Evolutionary conservation across 2,329 filamentous ascomycete species (phyloP).

Genomic region (Pestalotiopsis fici): DNA sequence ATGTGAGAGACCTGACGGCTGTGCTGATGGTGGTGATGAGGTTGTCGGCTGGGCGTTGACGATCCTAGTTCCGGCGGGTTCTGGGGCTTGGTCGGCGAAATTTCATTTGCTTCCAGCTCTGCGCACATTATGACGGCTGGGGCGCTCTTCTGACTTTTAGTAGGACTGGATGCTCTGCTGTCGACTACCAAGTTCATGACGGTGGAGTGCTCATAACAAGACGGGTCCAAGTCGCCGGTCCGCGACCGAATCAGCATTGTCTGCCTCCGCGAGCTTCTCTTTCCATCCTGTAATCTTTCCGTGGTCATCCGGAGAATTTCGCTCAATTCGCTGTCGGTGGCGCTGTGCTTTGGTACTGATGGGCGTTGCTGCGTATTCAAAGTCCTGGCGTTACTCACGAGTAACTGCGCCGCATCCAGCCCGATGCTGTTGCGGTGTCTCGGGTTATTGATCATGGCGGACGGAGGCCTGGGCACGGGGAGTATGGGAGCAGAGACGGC

Average conservation of each 20-base stretch:
- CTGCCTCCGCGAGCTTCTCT: constrained; percentile 27
- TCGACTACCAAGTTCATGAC: neutral
- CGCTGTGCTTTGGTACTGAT: constrained; percentile 23
- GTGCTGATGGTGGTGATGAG: constrained; percentile 10
- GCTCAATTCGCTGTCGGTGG: constrained; percentile 49
- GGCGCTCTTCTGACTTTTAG: constrained; percentile 29
- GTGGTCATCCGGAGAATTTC: constrained; percentile 56
- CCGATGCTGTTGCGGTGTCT: constrained; percentile 14
- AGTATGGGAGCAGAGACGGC: neutral
- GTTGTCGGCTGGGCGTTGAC: neutral
- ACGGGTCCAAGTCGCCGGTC: neutral
- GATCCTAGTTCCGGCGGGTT: neutral
- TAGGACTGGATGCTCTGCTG: constrained; percentile 25
- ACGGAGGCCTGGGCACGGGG: constrained; percentile 1
- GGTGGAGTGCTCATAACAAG: neutral
- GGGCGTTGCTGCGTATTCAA: constrained; percentile 15
- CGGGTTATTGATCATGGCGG: neutral
- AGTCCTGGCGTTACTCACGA: constrained; percentile 24
- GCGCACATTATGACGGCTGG: constrained; percentile 22
- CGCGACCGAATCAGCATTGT: constrained; percentile 19
- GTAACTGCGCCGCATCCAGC: constrained; percentile 23
- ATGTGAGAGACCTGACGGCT: constrained; percentile 31
- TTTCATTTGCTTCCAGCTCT: constrained; percentile 20
- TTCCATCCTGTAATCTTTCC: constrained; percentile 45
- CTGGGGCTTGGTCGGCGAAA: neutral